Evolutionary conservation across 139 green algal species (phyloP).

Genomic region (Zygnema circumcarinatum): DNA sequence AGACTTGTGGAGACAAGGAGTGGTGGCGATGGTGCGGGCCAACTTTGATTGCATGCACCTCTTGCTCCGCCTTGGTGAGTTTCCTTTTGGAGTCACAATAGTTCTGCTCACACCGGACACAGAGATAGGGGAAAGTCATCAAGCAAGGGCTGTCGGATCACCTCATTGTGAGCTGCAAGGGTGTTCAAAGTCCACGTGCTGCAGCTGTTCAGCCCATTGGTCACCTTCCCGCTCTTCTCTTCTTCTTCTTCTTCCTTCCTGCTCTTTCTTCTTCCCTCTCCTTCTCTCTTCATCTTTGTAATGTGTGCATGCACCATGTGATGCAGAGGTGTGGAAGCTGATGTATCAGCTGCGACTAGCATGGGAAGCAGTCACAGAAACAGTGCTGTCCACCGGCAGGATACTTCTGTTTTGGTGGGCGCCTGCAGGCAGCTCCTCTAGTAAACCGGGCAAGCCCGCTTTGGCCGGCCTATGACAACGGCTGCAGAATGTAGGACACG

Average conservation of each 20-base stretch:
- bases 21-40: constrained; percentile 2
- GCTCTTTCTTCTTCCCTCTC: no score
- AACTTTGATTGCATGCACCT: constrained; percentile 23
- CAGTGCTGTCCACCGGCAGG: neutral
- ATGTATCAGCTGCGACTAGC: neutral
- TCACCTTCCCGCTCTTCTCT: no score
- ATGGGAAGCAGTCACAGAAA: neutral
- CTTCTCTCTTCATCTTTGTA: no score
- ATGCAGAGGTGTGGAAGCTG: neutral
- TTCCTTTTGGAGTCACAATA: neutral
- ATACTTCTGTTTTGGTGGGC: neutral
- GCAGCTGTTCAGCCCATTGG: no score
- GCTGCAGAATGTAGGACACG: no score
- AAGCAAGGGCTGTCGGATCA: no score
- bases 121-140: no score
- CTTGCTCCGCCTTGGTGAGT: constrained; percentile 17
- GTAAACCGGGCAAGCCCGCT: neutral
- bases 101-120: neutral
- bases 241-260: no score
- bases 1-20: constrained; percentile 7
- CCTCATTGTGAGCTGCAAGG: no score
- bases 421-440: neutral
- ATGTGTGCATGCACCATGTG: no score
- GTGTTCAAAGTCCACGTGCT: no score
- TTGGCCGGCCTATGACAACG: neutral